Evolutionary conservation across 805 yeast species (phyloP), one percentile per base, ranked within the genome.

Genomic region (Pichia heedii): DNA sequence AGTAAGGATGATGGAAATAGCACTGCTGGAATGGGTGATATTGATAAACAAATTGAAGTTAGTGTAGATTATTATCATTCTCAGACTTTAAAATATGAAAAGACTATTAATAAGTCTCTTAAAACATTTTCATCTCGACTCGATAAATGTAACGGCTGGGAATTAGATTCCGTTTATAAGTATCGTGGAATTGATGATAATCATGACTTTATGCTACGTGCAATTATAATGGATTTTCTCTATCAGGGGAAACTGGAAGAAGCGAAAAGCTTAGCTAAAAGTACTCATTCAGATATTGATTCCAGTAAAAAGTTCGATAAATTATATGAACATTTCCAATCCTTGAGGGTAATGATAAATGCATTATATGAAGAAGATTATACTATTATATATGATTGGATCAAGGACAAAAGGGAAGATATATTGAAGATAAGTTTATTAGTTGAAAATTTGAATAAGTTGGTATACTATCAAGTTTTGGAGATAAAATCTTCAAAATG

Each of bases 191-290:
- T 46, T 11, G 27, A 33, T 22, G 37, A 39, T 16, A 39, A 45
- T 16, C 10, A 22, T 13, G 20, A 40, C 19, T 33, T 37, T 18
- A 27, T 47, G 9, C 57, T 55, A 22, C 47, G 62, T 22, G 54
- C 66, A 4, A 53, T 63, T 12, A 50, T 57, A 7, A 54, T 61
- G 56, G 65, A 63, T 46, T 45, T 63, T 19, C 36, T 63, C 22
- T 44, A 65, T 35, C 54, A 54, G 16, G 66, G 66, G 1, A 50
- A 58, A 16, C 59, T 62, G 43, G 59, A 53, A 2, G 49, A 54
- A 16, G 29, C 48, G 1, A 27, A 16, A 8, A 19, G 18, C 3
- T 10, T 36, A 11, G 16, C n/a, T 16, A 10, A 22, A 6, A 18
- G 10, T n/a, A 15, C 22, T n/a, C n/a, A n/a, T n/a, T n/a, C n/a